A percentile compares a stretch with the other conserved stretches of the same genome.
Evolutionary conservation across 441 rosid species (phyloP).

Genomic region (Flueggea neowawraea): DNA sequence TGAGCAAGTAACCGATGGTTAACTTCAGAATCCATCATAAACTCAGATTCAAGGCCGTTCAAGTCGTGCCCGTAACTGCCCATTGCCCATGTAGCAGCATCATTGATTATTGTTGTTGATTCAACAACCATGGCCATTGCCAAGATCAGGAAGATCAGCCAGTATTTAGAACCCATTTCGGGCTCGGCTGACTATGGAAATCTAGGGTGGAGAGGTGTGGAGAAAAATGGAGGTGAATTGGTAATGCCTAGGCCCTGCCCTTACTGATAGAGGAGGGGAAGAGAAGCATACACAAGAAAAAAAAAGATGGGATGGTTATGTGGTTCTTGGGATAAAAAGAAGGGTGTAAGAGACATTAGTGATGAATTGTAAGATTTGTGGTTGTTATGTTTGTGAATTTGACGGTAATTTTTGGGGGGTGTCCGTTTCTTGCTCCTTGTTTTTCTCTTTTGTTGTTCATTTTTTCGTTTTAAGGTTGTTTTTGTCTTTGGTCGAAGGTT

Average conservation of each 20-base stretch:
- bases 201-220: background rate
- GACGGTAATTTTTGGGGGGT: background rate
- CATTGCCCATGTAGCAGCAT: constrained; percentile 18
- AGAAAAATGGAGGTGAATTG: background rate
- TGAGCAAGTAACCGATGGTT: constrained; percentile 36
- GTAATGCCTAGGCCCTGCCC: constrained; percentile 1
- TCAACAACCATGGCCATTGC: constrained; percentile 29
- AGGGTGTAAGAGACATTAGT: background rate
- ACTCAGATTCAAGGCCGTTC: constrained; percentile 15
- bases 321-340: background rate
- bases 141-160: constrained; percentile 40
- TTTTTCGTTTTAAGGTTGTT: background rate
- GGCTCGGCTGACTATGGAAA: background rate
- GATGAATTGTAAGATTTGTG: background rate
- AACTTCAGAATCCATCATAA: constrained; percentile 40
- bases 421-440: background rate
- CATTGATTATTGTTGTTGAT: constrained; percentile 7
- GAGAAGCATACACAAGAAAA: background rate
- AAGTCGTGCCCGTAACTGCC: constrained; percentile 18
- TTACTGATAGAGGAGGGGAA: constrained; percentile 1
- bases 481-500: too few relatives aligned
- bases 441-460: background rate
- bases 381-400: background rate
- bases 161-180: constrained; percentile 38
- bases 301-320: background rate